These are phyloP conservation scores for Jaltomata sinuosa DNA, from an alignment of 257 asterid genomes.

Conservation along the genomic window DNA sequence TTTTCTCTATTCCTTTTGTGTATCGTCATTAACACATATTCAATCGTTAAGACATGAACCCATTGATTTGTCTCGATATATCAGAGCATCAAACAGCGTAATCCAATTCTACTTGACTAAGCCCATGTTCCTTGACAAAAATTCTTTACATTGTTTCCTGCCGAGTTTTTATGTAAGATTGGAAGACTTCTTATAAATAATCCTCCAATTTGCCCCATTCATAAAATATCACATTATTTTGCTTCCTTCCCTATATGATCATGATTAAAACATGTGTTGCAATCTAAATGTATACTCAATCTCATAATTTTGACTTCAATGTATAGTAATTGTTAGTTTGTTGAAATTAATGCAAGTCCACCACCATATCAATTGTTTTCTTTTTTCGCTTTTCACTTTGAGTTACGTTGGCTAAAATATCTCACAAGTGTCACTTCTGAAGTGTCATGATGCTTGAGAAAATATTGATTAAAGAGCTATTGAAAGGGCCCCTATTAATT, in stretches of 20 bases:
- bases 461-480: neutral
- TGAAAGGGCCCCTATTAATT: neutral
- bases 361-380: neutral
- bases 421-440: neutral
- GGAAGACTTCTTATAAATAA: neutral
- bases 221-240: neutral
- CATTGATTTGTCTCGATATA: neutral
- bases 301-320: too few species aligned
- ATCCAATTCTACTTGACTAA: neutral
- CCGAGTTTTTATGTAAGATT: neutral
- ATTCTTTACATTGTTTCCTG: neutral
- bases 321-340: neutral
- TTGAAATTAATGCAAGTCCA: neutral
- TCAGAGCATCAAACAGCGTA: neutral
- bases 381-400: neutral
- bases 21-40: neutral
- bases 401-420: neutral
- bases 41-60: neutral
- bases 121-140: neutral
- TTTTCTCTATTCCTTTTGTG: neutral
- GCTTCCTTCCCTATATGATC: neutral
- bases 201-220: too few species aligned
- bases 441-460: too few species aligned
- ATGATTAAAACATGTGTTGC: neutral
- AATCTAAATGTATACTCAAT: neutral